phyloP scores from a whole-genome alignment of 768 basidiomycete genomes.

The Mycena crocata region DNA sequence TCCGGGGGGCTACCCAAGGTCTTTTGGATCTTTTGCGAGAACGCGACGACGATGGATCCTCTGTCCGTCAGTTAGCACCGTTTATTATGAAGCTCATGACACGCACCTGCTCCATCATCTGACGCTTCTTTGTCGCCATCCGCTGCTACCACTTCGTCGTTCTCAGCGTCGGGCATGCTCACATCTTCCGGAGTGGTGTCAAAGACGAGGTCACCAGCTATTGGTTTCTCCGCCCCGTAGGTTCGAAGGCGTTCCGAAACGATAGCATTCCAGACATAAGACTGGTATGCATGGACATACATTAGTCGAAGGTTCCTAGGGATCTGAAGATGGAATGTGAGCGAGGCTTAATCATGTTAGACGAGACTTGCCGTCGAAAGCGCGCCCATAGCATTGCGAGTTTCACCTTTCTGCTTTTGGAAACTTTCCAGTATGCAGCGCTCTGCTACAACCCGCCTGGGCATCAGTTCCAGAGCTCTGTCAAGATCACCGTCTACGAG shows the following conservation, averaged over 20 bases:
- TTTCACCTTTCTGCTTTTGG: conserved; percentile 81
- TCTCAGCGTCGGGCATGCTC: conserved; percentile 44
- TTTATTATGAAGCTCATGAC: neutral
- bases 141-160: conserved; percentile 47
- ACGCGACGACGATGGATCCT: conserved; percentile 38
- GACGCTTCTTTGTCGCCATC: conserved; percentile 48
- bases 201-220: conserved; percentile 93
- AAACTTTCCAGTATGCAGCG: conserved; percentile 92
- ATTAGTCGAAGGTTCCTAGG: conserved; percentile 94
- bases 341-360: neutral
- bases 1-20: conserved; percentile 74
- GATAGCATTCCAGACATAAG: conserved; percentile 98
- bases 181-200: conserved; percentile 57
- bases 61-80: conserved; percentile 27
- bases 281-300: conserved; percentile 99
- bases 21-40: conserved; percentile 54
- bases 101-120: conserved; percentile 36
- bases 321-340: conserved; percentile 65
- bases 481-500: conserved; percentile 84
- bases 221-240: conserved; percentile 77
- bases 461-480: conserved; percentile 87
- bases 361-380: conserved; percentile 74
- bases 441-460: conserved; percentile 93
- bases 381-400: conserved; percentile 88
- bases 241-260: conserved; percentile 92